phyloP scores from a whole-genome alignment of 805 yeast species.

The Metahyphopichia silvanorum region DNA sequence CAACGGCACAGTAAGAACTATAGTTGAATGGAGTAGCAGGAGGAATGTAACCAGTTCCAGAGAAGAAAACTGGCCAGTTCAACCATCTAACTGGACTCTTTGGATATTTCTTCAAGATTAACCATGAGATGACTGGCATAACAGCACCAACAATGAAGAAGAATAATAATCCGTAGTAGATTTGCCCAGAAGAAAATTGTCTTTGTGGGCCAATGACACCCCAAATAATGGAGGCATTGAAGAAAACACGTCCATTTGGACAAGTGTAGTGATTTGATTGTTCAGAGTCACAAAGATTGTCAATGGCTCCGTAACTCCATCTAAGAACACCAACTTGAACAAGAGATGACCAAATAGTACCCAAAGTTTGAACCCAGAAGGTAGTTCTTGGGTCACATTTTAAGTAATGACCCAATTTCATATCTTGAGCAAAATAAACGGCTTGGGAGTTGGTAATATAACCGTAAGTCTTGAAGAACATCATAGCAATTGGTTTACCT shows the following conservation, averaged over 20 bases:
- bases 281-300: slow-evolving; percentile 26
- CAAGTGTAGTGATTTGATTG: slow-evolving; percentile 34
- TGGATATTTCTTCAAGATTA: slow-evolving; percentile 38
- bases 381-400: slow-evolving; percentile 37
- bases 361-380: slow-evolving; percentile 41
- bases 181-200: slow-evolving; percentile 16
- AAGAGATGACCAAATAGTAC: slow-evolving; percentile 42
- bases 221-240: slow-evolving; percentile 44
- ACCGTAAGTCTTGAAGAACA: slow-evolving; percentile 47
- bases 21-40: slow-evolving; percentile 74
- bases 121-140: slow-evolving; percentile 36
- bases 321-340: slow-evolving; percentile 39
- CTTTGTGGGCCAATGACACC: slow-evolving; percentile 36
- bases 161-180: slow-evolving; percentile 28
- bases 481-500: slow-evolving; percentile 47
- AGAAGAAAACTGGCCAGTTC: slow-evolving; percentile 41
- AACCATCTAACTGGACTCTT: slow-evolving; percentile 27
- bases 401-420: slow-evolving; percentile 45
- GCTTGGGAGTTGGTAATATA: slow-evolving; percentile 49
- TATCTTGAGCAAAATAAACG: slow-evolving; percentile 46
- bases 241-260: slow-evolving; percentile 40
- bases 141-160: slow-evolving; percentile 38
- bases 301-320: slow-evolving; percentile 38
- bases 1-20: slow-evolving; percentile 45
- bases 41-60: slow-evolving; percentile 59